A percentile compares a stretch with the other conserved stretches of the same genome.
phyloP scores from a whole-genome alignment of 2,329 filamentous ascomycete species.

The Elsinoe necatrix region DNA sequence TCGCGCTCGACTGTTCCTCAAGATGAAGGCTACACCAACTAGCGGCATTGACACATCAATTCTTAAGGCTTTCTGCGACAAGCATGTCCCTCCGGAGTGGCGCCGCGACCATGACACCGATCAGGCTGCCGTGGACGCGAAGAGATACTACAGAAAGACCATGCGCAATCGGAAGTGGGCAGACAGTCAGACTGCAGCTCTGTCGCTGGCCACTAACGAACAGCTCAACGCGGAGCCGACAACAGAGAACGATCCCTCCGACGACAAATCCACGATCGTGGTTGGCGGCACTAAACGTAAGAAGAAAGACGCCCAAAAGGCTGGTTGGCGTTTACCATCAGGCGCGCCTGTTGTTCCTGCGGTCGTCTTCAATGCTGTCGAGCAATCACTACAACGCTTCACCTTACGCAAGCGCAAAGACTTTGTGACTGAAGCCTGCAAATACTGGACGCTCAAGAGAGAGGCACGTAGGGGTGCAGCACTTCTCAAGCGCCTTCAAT shows the following conservation, averaged over 20 bases:
- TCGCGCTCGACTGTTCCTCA: constrained; percentile 75
- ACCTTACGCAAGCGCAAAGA: constrained; percentile 80
- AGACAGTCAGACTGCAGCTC: constrained; percentile 74
- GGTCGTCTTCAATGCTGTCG: constrained; percentile 76
- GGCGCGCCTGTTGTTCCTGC: constrained; percentile 91
- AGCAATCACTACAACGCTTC: constrained; percentile 74
- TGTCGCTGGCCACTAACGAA: constrained; percentile 61
- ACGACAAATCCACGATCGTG: constrained; percentile 46
- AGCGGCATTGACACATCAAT: constrained; percentile 71
- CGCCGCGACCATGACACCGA: constrained; percentile 76
- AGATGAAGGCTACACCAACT: constrained; percentile 91
- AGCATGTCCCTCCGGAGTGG: constrained; percentile 86
- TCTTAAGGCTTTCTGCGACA: constrained; percentile 92
- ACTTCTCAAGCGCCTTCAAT: constrained; percentile 80
- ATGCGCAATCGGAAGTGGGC: constrained; percentile 91
- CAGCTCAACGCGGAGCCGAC: constrained; percentile 41
- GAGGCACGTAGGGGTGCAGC: constrained; percentile 87
- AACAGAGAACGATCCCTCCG: constrained; percentile 27
- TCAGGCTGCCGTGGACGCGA: constrained; percentile 69
- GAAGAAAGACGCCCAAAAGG: constrained; percentile 48
- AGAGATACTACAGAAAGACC: constrained; percentile 78
- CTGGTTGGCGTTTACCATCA: constrained; percentile 84
- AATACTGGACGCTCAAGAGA: constrained; percentile 95
- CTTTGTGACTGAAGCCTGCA: constrained; percentile 84
- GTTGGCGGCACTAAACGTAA: constrained; percentile 54